Conservation (phyloP, 495 filamentous ascomycete genomes). For the Neurospora cerealis region DNA sequence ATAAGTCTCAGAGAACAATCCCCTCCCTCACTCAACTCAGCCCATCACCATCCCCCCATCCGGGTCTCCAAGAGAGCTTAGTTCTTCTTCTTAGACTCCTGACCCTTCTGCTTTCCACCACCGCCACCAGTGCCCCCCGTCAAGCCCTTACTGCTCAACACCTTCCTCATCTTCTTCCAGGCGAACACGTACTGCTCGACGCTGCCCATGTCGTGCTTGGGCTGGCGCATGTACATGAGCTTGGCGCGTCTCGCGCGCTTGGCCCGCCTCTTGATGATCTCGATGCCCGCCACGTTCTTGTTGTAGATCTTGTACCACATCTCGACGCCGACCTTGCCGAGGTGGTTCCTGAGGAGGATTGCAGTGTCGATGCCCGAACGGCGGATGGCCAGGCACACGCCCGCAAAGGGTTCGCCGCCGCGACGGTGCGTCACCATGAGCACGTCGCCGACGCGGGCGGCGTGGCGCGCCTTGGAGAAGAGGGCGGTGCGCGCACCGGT, state of each 20-base stretch:
- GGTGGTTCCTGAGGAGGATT: slow-evolving; percentile 70
- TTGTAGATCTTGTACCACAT: slow-evolving; percentile 94
- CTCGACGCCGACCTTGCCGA: slow-evolving; percentile 83
- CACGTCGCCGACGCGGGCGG: slow-evolving; percentile 73
- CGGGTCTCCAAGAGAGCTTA: background rate
- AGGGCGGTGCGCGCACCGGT: slow-evolving; percentile 70
- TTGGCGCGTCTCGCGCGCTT: slow-evolving; percentile 82
- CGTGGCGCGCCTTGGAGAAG: slow-evolving; percentile 63
- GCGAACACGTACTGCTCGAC: slow-evolving; percentile 33
- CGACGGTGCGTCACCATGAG: slow-evolving; percentile 68
- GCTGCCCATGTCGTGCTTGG: slow-evolving; percentile 40
- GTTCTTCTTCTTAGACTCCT: slow-evolving; percentile 7
- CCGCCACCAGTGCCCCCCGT: slow-evolving; percentile 1
- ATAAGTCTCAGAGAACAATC: background rate
- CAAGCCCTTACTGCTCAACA: slow-evolving; percentile 11
- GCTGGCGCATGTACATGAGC: slow-evolving; percentile 83
- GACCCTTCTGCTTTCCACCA: slow-evolving; percentile 8
- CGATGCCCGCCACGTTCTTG: slow-evolving; percentile 80
- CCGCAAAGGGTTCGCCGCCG: slow-evolving; percentile 81
- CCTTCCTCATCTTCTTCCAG: slow-evolving; percentile 32
- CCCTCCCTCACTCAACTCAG: background rate
- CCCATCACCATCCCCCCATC: background rate
- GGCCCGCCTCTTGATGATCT: slow-evolving; percentile 77
- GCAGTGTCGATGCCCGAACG: slow-evolving; percentile 77
- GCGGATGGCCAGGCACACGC: slow-evolving; percentile 76